phyloP scores from a whole-genome alignment of 2,329 filamentous ascomycete genomes.

The Colletotrichum tamarilloi region DNA sequence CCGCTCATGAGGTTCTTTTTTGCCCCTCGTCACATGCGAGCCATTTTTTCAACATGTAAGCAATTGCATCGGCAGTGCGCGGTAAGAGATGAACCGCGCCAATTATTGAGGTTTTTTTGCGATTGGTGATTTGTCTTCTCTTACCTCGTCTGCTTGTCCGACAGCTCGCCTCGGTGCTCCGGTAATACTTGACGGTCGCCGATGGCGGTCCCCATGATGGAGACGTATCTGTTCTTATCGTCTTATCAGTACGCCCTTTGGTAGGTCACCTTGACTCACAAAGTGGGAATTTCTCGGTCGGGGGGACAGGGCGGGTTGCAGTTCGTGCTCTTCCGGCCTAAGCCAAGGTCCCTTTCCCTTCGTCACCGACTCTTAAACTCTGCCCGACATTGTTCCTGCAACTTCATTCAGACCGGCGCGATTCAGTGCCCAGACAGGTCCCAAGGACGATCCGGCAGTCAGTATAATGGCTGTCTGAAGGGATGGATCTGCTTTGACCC shows the following conservation, averaged over 20 bases:
- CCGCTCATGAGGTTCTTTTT: not conserved
- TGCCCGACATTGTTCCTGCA: not conserved
- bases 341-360: conserved; percentile 2
- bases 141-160: conserved; percentile 4
- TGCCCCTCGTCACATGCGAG: not conserved
- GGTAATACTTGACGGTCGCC: conserved; percentile 32
- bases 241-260: conserved; percentile 27
- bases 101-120: not conserved
- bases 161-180: conserved; percentile 31
- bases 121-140: not conserved
- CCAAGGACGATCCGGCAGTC: not conserved
- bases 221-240: conserved; percentile 23
- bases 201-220: conserved; percentile 19
- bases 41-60: not conserved
- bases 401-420: not conserved
- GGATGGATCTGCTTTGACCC: conserved; percentile 32
- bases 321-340: not conserved
- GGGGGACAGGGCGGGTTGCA: conserved; percentile 12
- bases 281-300: conserved; percentile 22
- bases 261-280: conserved; percentile 33
- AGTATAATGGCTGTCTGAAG: conserved; percentile 27
- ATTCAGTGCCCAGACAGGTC: not conserved
- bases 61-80: not conserved
- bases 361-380: conserved; percentile 11
- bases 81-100: not conserved